Conservation (phyloP, 2,329 filamentous ascomycete species). For the Stagonosporopsis rhizophila region DNA sequence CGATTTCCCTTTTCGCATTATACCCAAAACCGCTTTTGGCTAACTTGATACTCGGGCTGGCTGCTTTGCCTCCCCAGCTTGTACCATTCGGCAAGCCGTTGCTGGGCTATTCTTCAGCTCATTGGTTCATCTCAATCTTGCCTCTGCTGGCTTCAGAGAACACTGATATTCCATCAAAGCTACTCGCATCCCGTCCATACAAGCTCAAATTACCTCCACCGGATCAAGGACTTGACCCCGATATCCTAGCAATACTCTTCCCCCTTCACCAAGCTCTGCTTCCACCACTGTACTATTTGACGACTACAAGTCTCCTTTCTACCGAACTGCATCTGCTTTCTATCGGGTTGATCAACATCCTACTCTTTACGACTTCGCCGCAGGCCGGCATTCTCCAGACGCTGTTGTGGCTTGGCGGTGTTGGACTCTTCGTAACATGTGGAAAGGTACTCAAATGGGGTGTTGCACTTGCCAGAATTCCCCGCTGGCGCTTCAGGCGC, state of each 20-base stretch:
- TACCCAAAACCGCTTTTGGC: conserved; percentile 70
- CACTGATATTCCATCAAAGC: conserved; percentile 46
- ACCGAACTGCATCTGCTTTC: conserved; percentile 90
- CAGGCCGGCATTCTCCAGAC: conserved; percentile 54
- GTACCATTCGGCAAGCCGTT: conserved; percentile 69
- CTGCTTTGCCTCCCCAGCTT: conserved; percentile 75
- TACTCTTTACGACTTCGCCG: conserved; percentile 74
- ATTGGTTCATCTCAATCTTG: conserved; percentile 79
- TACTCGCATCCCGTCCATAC: conserved; percentile 45
- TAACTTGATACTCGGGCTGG: conserved; percentile 82
- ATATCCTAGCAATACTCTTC: conserved; percentile 72
- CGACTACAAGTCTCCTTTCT: conserved; percentile 84
- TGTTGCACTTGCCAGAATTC: conserved; percentile 83
- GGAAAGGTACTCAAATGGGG: conserved; percentile 80
- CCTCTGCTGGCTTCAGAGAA: conserved; percentile 67
- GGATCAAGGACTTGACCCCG: conserved; percentile 56
- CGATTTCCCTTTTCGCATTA: conserved; percentile 72
- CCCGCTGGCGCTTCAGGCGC: conserved; percentile 85
- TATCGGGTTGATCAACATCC: conserved; percentile 78
- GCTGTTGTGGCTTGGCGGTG: conserved; percentile 66
- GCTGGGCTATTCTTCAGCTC: conserved; percentile 69
- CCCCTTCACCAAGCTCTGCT: conserved; percentile 83
- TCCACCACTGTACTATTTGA: conserved; percentile 76
- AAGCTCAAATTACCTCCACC: conserved; percentile 43
- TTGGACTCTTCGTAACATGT: conserved; percentile 76